Conservation (phyloP, 345 rosid genomes). For the Trapa incisa region DNA sequence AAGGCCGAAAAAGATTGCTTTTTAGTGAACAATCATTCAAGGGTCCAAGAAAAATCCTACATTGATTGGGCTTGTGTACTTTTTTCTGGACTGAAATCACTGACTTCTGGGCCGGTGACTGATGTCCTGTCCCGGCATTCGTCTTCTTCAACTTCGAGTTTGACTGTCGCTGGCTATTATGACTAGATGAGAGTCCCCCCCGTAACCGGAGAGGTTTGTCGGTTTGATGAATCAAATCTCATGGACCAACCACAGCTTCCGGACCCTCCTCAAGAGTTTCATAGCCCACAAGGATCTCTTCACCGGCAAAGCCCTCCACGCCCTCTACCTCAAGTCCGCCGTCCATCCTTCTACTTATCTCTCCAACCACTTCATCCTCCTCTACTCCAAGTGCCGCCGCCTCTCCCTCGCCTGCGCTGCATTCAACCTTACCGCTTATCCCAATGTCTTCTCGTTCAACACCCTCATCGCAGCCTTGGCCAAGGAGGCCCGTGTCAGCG, state of each 20-base stretch:
- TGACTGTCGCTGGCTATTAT: background rate
- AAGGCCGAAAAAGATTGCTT: too few species aligned
- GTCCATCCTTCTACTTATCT: conserved; percentile 61
- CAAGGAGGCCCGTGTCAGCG: conserved; percentile 27
- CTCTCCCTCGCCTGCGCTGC: conserved; percentile 36
- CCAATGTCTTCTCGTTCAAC: conserved; percentile 76
- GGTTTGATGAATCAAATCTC: conserved; percentile 36
- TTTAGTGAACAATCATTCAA: too few species aligned
- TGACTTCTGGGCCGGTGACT: too few species aligned
- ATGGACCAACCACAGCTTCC: conserved; percentile 36
- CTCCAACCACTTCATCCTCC: conserved; percentile 81
- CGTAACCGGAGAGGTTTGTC: background rate
- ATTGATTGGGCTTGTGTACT: too few species aligned
- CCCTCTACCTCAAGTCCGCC: conserved; percentile 53
- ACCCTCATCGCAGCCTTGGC: conserved; percentile 38
- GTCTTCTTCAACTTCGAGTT: background rate
- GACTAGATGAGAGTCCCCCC: background rate
- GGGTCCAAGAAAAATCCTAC: too few species aligned
- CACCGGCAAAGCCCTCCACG: conserved; percentile 60
- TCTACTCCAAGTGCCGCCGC: conserved; percentile 69
- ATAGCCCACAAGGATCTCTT: conserved; percentile 38
- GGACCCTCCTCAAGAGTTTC: conserved; percentile 40
- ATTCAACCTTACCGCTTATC: conserved; percentile 33
- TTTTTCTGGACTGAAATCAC: too few species aligned
- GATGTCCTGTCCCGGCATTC: background rate